Conservation (phyloP, 768 basidiomycete genomes). For the Mycena epipterygia region DNA sequence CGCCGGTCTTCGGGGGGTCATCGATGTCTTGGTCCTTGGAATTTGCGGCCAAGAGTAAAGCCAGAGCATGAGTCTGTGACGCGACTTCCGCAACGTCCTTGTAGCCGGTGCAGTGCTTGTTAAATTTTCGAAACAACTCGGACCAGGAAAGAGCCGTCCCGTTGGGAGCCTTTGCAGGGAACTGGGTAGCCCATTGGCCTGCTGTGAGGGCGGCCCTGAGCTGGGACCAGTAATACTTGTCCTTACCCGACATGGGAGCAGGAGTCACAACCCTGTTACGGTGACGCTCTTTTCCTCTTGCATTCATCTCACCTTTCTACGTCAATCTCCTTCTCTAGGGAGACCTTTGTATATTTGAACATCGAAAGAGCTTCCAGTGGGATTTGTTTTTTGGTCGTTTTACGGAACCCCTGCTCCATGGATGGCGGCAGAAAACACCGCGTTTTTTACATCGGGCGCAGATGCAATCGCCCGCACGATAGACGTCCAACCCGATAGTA, state of each 20-base stretch:
- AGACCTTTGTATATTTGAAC: background rate
- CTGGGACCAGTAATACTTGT: constrained; percentile 84
- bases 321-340: background rate
- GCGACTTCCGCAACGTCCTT: constrained; percentile 75
- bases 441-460: constrained; percentile 71
- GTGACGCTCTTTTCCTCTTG: background rate
- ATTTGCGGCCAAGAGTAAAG: constrained; percentile 65
- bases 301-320: background rate
- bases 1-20: constrained; percentile 49
- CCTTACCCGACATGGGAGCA: constrained; percentile 58
- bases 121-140: constrained; percentile 87
- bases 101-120: constrained; percentile 82
- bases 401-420: background rate
- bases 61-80: constrained; percentile 74
- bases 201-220: constrained; percentile 78
- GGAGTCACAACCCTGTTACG: constrained; percentile 17
- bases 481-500: constrained; percentile 57
- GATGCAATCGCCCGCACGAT: constrained; percentile 74
- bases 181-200: constrained; percentile 76
- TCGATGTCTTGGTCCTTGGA: constrained; percentile 71
- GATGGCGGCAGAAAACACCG: constrained; percentile 44
- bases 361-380: background rate
- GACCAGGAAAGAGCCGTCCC: constrained; percentile 75
- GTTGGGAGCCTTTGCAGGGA: constrained; percentile 72
- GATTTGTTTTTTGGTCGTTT: background rate